Evolutionary conservation across 768 basidiomycete genomes (phyloP), one percentile per base, ranked within the genome.

Genomic region (Tulasnella sp.): DNA sequence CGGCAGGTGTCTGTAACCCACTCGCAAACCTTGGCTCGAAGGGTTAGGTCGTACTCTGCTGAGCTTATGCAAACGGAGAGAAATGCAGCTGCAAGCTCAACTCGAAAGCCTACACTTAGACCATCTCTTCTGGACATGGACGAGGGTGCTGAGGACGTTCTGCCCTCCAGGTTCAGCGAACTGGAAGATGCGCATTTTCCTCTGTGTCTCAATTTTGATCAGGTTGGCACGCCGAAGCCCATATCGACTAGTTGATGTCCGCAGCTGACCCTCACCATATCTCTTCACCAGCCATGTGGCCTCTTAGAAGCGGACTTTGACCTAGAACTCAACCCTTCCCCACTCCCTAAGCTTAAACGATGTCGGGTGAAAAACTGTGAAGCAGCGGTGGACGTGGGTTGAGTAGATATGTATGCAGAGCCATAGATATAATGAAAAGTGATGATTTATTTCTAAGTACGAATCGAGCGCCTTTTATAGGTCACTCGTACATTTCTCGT

Each of bases 111-210:
- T 2, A 38, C 5, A 5, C 12, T 14, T 7, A 36, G 29, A 2
- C 38, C 37, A 25, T 29, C 45, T 9, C 39, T 42, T 7, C 79
- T 85, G 8, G 45, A 49, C 12, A 80, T 86, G 1, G 80, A 82
- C 72, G 88, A 88, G 40, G 82, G 85, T 68, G 80, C 77, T 1
- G 80, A 82, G 72, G 83, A 84, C 15, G 83, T 86, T 77, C 83
- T 90, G 8, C 91, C 91, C 1, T 72, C 78, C 34, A 84, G 80
- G 40, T 93, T 86, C 77, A 90, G 89, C 70, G 84, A 85, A 9
- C 83, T 93, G 17, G 80, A 84, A 52, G 89, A 90, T 45, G 79
- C 84, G 0, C 86, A 93, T 79, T 93, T 92, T 72, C 91, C 91
- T 0, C 81, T 93, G 45, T 93, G 92, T 78, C 79, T 91, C 0